Evolutionary conservation across 2,329 filamentous ascomycete genomes (phyloP), one percentile per base, ranked within the genome.

Genomic region (Colletotrichum lindemuthianum): DNA sequence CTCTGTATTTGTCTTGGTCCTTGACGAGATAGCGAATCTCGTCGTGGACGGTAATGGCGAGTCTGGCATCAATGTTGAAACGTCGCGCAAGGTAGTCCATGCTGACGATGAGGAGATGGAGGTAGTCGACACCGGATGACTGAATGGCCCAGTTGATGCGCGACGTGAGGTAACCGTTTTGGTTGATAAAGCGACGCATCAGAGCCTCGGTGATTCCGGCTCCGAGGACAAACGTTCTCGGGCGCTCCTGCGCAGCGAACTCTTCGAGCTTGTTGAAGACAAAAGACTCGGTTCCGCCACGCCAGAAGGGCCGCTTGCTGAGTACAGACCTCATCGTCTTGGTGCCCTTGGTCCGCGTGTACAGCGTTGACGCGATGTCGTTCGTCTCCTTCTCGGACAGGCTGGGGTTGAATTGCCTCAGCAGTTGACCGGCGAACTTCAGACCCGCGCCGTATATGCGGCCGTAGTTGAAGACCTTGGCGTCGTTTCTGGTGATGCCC

Each of bases 61-160:
- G 82, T 2, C 96, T 92, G 5, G 93, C 93, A 58, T 92, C 78
- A 66, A 99, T 88, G 71, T 92, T 94, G 81, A 91, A 99, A 6
- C 90, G 91, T 2, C 93, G 88, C 57, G 90, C 90, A 3, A 99
- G 85, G 73, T 97, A 97, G 74, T 98, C 94, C 96, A 99, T 99
- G 12, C 89, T 85, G 3, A 98, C 88, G 68, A 99, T 93, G 15
- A 99, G 85, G 5, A 99, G 88, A 73, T 99, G 96, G 2, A 99
- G 86, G 76, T 99, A 99, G 76, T 99, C 96, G 4, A 98, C 95
- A 6, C 96, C 96, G 0, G 92, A 97, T 1, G 94, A 97, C 73
- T 99, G 96, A 70, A 99, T 98, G 3, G 96, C 96, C 96, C 96
- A 99, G 75, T 99, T 99, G 79, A 99, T 98, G 39, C 96, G 90